Percentiles rank a stretch among this genome's conserved stretches.
Conservation (phyloP, 768 basidiomycete species). For the Podaxis sp. region DNA sequence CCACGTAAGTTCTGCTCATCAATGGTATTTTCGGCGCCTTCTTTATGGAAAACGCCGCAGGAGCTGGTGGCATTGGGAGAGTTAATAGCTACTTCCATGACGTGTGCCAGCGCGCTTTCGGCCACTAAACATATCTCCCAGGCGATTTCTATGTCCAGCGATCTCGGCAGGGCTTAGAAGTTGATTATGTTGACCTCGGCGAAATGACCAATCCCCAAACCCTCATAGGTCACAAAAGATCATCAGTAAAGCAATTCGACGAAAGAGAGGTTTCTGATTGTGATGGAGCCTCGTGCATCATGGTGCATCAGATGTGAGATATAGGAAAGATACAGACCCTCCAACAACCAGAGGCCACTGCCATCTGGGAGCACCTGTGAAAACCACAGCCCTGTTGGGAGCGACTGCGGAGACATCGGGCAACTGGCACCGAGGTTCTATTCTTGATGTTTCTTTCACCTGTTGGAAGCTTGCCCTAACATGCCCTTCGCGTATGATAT, state of each 20-base stretch:
- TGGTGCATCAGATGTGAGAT: neutral
- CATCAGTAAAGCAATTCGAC: neutral
- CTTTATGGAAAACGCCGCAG: neutral
- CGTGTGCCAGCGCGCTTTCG: too few relatives aligned
- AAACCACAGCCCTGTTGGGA: too few relatives aligned
- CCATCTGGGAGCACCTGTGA: too few relatives aligned
- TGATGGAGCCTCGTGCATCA: neutral
- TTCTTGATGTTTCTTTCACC: neutral
- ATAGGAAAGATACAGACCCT: too few relatives aligned
- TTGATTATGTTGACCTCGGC: neutral
- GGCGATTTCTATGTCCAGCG: too few relatives aligned
- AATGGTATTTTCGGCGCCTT: neutral
- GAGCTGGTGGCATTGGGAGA: neutral
- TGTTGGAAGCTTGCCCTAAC: neutral
- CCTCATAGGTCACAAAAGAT: neutral
- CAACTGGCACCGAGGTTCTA: neutral
- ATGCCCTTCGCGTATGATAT: neutral
- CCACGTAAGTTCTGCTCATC: neutral
- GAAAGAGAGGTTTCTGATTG: neutral
- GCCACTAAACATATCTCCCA: too few relatives aligned
- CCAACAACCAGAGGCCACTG: too few relatives aligned
- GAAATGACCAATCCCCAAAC: neutral
- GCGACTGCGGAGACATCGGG: neutral
- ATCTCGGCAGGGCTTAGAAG: neutral
- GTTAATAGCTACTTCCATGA: too few relatives aligned